These are phyloP conservation scores for Sophora flavescens DNA, from an alignment of 306 rosid genomes.

Conservation along the genomic window DNA sequence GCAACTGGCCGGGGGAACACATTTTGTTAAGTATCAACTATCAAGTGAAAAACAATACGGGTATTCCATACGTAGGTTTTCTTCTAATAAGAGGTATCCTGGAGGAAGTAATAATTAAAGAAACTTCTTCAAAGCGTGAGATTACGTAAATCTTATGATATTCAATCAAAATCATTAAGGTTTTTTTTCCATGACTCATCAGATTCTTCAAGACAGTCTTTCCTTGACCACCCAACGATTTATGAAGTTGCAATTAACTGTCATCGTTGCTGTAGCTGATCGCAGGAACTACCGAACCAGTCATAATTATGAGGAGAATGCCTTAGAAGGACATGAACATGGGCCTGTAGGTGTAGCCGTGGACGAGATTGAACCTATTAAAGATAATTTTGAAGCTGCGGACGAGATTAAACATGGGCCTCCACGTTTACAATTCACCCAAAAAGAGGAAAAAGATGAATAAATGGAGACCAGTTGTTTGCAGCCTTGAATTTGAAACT, in stretches of 20 bases:
- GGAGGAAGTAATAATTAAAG: too few species aligned
- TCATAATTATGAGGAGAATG: constrained; percentile 43
- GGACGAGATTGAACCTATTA: too few species aligned
- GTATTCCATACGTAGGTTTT: too few species aligned
- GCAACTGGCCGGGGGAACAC: too few species aligned
- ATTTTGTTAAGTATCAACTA: too few species aligned
- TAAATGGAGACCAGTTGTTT: constrained; percentile 34
- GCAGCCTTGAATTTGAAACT: constrained; percentile 15
- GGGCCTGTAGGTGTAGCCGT: constrained; percentile 50
- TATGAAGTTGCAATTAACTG: constrained; percentile 43
- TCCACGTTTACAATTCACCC: constrained; percentile 27
- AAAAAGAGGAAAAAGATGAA: constrained; percentile 13
- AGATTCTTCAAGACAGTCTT: constrained; percentile 82
- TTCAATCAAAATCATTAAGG: too few species aligned
- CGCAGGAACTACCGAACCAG: constrained; percentile 41
- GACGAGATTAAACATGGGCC: constrained; percentile 60
- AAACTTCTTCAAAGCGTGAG: too few species aligned
- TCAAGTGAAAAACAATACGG: too few species aligned
- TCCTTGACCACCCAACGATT: constrained; percentile 59
- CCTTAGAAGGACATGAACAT: constrained; percentile 50
- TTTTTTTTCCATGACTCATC: too few species aligned
- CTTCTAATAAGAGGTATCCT: too few species aligned
- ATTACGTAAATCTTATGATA: too few species aligned
- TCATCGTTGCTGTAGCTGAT: constrained; percentile 21
- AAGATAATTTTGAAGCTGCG: too few species aligned